These are phyloP conservation scores for Saussurea involucrata DNA, from an alignment of 129 eudicot species.

Conservation along the genomic window DNA sequence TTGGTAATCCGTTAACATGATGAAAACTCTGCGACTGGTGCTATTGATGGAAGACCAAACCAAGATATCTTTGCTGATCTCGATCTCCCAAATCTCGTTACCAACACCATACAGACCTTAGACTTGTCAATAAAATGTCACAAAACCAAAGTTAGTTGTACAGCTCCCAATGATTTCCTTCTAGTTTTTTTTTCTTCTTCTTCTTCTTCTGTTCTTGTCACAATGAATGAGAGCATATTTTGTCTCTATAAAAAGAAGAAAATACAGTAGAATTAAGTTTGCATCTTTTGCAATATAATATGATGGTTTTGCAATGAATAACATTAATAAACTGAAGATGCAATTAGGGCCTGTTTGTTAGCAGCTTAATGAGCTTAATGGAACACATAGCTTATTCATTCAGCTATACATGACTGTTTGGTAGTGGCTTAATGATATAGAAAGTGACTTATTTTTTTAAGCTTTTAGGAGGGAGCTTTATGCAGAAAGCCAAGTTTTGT, in stretches of 20 bases:
- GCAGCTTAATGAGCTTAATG: too few relatives aligned
- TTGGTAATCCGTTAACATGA: slow-evolving; percentile 9
- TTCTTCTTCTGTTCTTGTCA: too few relatives aligned
- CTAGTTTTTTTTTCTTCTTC: background rate
- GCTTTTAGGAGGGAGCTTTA: too few relatives aligned
- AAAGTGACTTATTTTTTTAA: too few relatives aligned
- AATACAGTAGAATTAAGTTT: slow-evolving; percentile 1
- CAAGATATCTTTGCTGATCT: background rate
- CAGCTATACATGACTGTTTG: too few relatives aligned
- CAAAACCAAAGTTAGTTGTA: slow-evolving; percentile 22
- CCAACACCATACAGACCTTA: slow-evolving; percentile 6
- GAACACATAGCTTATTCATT: too few relatives aligned
- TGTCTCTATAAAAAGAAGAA: slow-evolving; percentile 13
- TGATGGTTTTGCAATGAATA: background rate
- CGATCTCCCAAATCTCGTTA: slow-evolving; percentile 10
- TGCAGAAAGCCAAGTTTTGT: too few relatives aligned
- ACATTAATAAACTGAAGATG: background rate
- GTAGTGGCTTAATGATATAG: too few relatives aligned
- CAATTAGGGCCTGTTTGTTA: background rate
- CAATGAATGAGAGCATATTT: slow-evolving; percentile 5
- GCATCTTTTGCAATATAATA: background rate
- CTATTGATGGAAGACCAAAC: slow-evolving; percentile 16
- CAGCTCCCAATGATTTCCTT: slow-evolving; percentile 19
- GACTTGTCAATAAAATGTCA: slow-evolving; percentile 25
- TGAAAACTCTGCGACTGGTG: background rate